Conservation (phyloP, 164 flowering plant species). For the Stephania yunnanensis region DNA sequence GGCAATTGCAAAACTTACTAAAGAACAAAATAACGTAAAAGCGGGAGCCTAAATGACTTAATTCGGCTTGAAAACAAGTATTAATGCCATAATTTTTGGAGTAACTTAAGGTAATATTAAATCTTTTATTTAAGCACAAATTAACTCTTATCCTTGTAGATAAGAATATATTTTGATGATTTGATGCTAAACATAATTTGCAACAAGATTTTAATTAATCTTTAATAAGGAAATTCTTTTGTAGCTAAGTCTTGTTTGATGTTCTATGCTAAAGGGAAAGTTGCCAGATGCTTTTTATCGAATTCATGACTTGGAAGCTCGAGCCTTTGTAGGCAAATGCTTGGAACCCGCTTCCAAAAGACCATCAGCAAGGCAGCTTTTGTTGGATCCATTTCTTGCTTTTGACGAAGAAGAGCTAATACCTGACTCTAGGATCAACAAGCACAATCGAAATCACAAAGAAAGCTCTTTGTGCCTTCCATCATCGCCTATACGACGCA, state of each 20-base stretch:
- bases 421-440: slow-evolving; percentile 8
- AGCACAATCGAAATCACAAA: not conserved
- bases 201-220: not conserved
- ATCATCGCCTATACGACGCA: slow-evolving; percentile 17
- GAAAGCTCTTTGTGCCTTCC: not conserved
- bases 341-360: slow-evolving; percentile 56
- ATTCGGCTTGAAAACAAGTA: too few relatives aligned
- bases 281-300: slow-evolving; percentile 58
- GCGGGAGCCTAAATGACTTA: too few relatives aligned
- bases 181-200: not conserved
- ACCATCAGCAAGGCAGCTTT: slow-evolving; percentile 54
- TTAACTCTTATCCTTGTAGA: too few relatives aligned
- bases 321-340: slow-evolving; percentile 57
- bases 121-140: too few relatives aligned
- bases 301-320: slow-evolving; percentile 57
- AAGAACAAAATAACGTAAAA: too few relatives aligned
- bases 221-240: not conserved
- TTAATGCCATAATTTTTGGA: too few relatives aligned
- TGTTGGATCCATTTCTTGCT: slow-evolving; percentile 65
- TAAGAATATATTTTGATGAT: not conserved
- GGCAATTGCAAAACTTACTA: too few relatives aligned
- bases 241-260: not conserved
- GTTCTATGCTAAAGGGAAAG: slow-evolving; percentile 49
- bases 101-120: too few relatives aligned
- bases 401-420: slow-evolving; percentile 26